Base-by-base conservation (phyloP, 2,329 filamentous ascomycete genomes). In the Sporothrix pallida region DNA sequence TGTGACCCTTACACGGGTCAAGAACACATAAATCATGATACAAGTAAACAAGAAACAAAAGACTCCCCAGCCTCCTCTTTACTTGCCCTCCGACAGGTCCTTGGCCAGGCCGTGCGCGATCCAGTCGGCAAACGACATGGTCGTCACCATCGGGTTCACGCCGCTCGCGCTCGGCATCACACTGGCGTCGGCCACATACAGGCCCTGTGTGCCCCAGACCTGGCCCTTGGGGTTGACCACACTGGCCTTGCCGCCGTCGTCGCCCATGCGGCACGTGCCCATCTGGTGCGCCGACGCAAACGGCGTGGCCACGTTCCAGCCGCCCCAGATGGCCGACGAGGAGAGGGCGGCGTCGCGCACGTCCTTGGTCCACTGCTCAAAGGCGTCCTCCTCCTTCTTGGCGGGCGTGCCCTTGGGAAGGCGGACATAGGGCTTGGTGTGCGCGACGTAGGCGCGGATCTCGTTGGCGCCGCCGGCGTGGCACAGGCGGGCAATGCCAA, bases 61-160 rank as follows among this genome's bases (percentile, higher is more conserved):
- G 23, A 65, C 9, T 26, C 12, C 23, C 23, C 8, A n/a, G 12
- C 2, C n/a, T 4, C 2, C 2, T 26, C 23, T 26, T 8, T 31
- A 48, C 2, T 62, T 54, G 68, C 31, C 31, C 31, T 37, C 60
- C n/a, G 58, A 62, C 78, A 88, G 71, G 67, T 88, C 88, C 78
- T 80, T 82, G n/a, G 81, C 84, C 62, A 92, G 80, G 0, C 86
- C 85, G 78, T 86, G 83, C 2, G 88, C 88, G 75, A 93, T 90
- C 82, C 87, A 88, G 78, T 92, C 89, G 68, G 89, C 85, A 78
- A 92, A 87, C 0, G 89, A 88, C 92, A 95, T 93, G 73, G 85
- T 87, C 13, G 92, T 94, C 60, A 94, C 84, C 93, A 95, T 95
- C 13, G 93, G 93, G 80, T 95, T 95, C 44, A 94, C 92, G 0